Base-by-base conservation (phyloP, 2,329 filamentous ascomycete genomes). In the Didymosphaeria variabile region DNA sequence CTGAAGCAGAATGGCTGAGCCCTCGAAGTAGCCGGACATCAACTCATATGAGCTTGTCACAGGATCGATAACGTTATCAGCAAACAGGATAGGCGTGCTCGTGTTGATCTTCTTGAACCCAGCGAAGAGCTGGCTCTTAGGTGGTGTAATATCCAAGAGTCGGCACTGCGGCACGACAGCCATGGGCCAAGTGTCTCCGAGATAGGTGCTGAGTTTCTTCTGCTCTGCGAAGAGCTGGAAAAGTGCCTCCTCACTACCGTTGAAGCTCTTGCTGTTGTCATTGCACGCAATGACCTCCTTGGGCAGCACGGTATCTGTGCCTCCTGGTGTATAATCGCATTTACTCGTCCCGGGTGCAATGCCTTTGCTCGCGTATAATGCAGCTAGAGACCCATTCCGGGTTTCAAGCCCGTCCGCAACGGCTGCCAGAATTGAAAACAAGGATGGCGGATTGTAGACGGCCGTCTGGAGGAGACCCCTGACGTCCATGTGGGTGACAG, bases 51-150 rank as follows among this genome's bases (percentile, higher is more conserved):
- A 77, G 50, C 67, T 63, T 0, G 85, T 87, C 1, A 88, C 83
- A 0, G 86, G 86, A 59, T 88, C 86, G 31, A 83, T 57, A 3
- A 26, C 45, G 67, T 85, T 87, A 19, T 81, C 82, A 13, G 86
- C 77, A 70, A 87, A 84, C 9, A 88, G 77, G 42, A 88, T 74
- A 0, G 86, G 86, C 34, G 51, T 57, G 12, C 21, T 54, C 4
- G 56, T 58, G 2, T 57, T 44, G 12, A 50, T 17, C 31, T 44
- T 57, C 31, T 59, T 56, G 36, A 59, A 55, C 1, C 51, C 60
- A 3, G 58, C 15, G 49, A 65, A 62, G 2, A 51, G 13, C 51
- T 67, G 66, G 21, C 31, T 62, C 26, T 58, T 23, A 3, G 64
- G 66, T 32, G 66, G 59, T 1, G 36, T 9, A 34, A 66, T 58